Evolutionary conservation across 805 yeast species (phyloP).

Genomic region (Candida qinlingensis): DNA sequence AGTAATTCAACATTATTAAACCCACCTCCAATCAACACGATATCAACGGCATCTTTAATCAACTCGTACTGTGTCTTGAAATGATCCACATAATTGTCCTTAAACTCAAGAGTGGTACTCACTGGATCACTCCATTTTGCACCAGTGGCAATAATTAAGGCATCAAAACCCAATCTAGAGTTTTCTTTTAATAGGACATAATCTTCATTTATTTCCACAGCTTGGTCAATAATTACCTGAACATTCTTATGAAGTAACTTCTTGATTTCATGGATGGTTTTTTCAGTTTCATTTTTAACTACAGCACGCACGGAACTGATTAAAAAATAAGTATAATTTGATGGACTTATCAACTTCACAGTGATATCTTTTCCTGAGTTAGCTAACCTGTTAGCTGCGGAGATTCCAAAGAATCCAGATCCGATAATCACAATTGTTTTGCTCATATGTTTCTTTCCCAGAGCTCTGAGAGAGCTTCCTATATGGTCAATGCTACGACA

Average conservation of each 20-base stretch:
- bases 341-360: constrained; percentile 13
- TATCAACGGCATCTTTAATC: constrained; percentile 22
- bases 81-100: constrained; percentile 13
- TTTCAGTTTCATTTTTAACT: constrained; percentile 15
- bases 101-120: constrained; percentile 11
- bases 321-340: constrained; percentile 13
- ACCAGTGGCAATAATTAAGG: constrained; percentile 29
- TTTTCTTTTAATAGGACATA: constrained; percentile 13
- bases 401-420: constrained; percentile 21
- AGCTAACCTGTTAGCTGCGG: constrained; percentile 16
- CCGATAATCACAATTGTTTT: constrained; percentile 20
- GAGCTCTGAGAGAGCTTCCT: no score
- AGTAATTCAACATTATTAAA: constrained; percentile 26
- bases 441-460: no score
- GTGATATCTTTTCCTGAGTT: constrained; percentile 2
- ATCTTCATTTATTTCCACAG: constrained; percentile 8
- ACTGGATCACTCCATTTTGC: constrained; percentile 26
- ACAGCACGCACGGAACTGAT: constrained; percentile 18
- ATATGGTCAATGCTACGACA: no score
- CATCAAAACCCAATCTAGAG: constrained; percentile 17
- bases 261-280: constrained; percentile 15
- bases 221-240: constrained; percentile 16
- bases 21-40: constrained; percentile 31
- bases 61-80: constrained; percentile 11
- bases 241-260: constrained; percentile 17